These are phyloP conservation scores for Talaromyces ruber DNA, from an alignment of 495 filamentous ascomycete genomes.

Conservation along the genomic window DNA sequence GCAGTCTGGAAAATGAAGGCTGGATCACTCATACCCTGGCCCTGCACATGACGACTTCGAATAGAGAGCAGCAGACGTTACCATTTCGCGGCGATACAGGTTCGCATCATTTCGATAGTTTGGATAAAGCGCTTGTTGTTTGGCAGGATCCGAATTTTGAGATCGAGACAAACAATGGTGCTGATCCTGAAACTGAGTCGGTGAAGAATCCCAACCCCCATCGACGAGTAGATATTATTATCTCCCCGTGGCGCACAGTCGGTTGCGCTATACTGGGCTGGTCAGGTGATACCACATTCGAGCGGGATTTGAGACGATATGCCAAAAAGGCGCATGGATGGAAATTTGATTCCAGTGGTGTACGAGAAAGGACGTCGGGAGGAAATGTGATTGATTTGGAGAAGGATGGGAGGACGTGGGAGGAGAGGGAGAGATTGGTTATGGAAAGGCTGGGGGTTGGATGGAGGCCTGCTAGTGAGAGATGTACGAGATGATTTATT, in stretches of 20 bases:
- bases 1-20: conserved; percentile 52
- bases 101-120: conserved; percentile 55
- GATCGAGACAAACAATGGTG: not conserved
- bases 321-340: conserved; percentile 62
- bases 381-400: conserved; percentile 59
- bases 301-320: conserved; percentile 75
- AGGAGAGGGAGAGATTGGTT: conserved; percentile 69
- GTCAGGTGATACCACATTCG: conserved; percentile 83
- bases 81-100: conserved; percentile 35
- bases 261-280: conserved; percentile 86
- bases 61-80: conserved; percentile 62
- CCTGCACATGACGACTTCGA: conserved; percentile 54
- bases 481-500: conserved; percentile 57
- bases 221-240: conserved; percentile 86
- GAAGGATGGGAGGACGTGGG: conserved; percentile 42
- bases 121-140: conserved; percentile 88
- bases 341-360: conserved; percentile 89
- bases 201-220: conserved; percentile 66
- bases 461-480: conserved; percentile 63
- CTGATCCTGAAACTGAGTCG: not conserved
- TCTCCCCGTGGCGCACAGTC: conserved; percentile 77
- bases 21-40: conserved; percentile 81
- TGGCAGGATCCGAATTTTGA: conserved; percentile 71
- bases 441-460: conserved; percentile 72
- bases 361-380: conserved; percentile 58